Evolutionary conservation across 139 green algal species (phyloP), one percentile per base, ranked within the genome.

Genomic region (Chlamydomonas schloesseri): DNA sequence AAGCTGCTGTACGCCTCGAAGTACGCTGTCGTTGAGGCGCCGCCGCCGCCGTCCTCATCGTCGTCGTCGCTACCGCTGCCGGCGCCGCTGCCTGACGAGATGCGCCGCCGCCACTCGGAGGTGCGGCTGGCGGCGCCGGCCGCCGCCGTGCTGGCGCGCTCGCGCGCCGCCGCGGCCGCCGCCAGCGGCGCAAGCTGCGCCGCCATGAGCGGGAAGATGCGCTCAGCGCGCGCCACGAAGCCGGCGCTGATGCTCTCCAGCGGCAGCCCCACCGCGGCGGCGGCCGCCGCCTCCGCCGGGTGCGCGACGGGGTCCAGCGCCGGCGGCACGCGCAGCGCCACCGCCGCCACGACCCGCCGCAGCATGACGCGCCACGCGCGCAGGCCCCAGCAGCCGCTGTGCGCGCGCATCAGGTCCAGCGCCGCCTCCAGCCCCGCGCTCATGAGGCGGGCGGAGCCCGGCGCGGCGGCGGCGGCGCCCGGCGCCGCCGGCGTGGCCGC

Each of bases 361-460:
- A 93, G 74, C 46, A 94, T 82, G 58, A 92, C 83, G 0, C 82
- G 78, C 93, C 93, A 96, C 26, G 87, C 90, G 36, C 68, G 67
- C 1, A 47, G 73, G 29, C 90, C 87, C 91, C 91, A 95, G 14
- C 60, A n/a, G 8, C 9, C 23, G n/a, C 82, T 82, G 87, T 92
- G 76, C 46, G 58, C 15, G 13, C 69, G 28, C 73, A 92, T 74
- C 3, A 91, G 50, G 9, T 87, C 90, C 34, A 95, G 86, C 37
- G 92, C 20, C 31, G 82, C 90, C 24, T 88, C 87, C 34, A 89
- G 60, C 3, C 89, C 84, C 10, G 88, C 87, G 34, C 91, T 80
- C 0, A 85, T 86, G 3, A 95, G 85, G 26, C 65, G 72, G 17
- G 60, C 8, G 60, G 60, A 23, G 60, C 24, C 24, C 3, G 60